These are phyloP conservation scores for Podila horticola DNA, from an alignment of 192 early-diverging fungal genomes.

Conservation along the genomic window DNA sequence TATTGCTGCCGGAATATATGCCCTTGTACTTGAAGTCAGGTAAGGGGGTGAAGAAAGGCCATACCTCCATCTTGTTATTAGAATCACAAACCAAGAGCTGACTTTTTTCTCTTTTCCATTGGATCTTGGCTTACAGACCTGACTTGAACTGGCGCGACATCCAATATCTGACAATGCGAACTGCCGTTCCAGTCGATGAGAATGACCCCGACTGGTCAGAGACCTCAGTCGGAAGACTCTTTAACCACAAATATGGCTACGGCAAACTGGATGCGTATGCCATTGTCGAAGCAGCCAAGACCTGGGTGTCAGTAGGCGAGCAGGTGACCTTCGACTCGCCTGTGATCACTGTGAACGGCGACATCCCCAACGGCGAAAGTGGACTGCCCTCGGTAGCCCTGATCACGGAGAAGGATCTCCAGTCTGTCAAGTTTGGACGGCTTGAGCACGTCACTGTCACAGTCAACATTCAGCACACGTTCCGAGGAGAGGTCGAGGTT, in stretches of 20 bases:
- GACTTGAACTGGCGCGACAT: constrained; percentile 93
- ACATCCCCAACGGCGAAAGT: constrained; percentile 62
- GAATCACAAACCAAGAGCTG: neutral
- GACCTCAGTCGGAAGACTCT: constrained; percentile 73
- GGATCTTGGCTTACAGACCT: constrained; percentile 63
- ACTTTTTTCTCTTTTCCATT: neutral
- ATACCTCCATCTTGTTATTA: neutral
- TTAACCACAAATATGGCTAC: constrained; percentile 93
- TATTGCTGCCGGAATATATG: constrained; percentile 86
- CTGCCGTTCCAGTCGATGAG: constrained; percentile 74
- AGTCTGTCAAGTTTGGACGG: constrained; percentile 62
- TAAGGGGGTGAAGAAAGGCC: neutral
- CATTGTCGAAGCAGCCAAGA: constrained; percentile 79
- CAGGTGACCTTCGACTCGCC: constrained; percentile 67
- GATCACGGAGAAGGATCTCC: constrained; percentile 66
- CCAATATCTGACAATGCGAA: constrained; percentile 83
- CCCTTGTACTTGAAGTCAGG: constrained; percentile 73
- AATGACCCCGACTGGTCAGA: constrained; percentile 77
- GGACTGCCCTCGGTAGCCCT: constrained; percentile 49
- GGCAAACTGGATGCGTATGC: constrained; percentile 86
- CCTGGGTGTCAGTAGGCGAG: constrained; percentile 65
- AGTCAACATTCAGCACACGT: constrained; percentile 77
- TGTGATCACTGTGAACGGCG: constrained; percentile 50
- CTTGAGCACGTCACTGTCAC: constrained; percentile 90
- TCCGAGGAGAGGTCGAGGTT: constrained; percentile 84